Conservation (phyloP, 2,329 filamentous ascomycete species). For the Coniochaeta ligniaria region DNA sequence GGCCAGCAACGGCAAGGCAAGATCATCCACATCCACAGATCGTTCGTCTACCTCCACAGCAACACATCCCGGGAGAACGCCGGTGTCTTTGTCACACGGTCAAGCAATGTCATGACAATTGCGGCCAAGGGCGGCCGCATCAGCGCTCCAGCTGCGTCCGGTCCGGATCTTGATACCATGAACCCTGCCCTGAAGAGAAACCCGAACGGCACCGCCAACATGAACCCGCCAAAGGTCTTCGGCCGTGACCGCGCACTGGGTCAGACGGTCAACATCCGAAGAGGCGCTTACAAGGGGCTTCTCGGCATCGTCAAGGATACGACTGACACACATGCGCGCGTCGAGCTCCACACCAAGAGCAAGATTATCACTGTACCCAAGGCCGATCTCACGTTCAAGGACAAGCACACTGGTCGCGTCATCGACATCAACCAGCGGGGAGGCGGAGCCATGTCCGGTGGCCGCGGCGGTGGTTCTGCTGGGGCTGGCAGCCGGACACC, state of each 20-base stretch:
- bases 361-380: slow-evolving; percentile 85
- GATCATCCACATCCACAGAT: slow-evolving; percentile 89
- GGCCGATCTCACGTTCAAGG: slow-evolving; percentile 75
- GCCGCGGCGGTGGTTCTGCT: slow-evolving; percentile 37
- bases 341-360: slow-evolving; percentile 90
- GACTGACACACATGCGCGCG: slow-evolving; percentile 75
- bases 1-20: slow-evolving; percentile 82
- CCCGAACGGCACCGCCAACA: slow-evolving; percentile 44
- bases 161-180: slow-evolving; percentile 81
- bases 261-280: slow-evolving; percentile 83
- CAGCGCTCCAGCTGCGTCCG: slow-evolving; percentile 42
- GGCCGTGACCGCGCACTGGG: slow-evolving; percentile 79
- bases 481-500: slow-evolving; percentile 18
- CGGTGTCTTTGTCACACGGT: slow-evolving; percentile 80
- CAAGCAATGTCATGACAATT: slow-evolving; percentile 79
- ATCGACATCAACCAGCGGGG: slow-evolving; percentile 59
- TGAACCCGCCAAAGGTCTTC: slow-evolving; percentile 65
- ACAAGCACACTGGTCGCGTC: slow-evolving; percentile 71
- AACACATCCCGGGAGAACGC: slow-evolving; percentile 79
- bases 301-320: slow-evolving; percentile 94
- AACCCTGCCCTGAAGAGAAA: slow-evolving; percentile 81
- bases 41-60: slow-evolving; percentile 86
- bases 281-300: slow-evolving; percentile 85
- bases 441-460: slow-evolving; percentile 21
- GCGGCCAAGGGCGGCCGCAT: slow-evolving; percentile 89